Conservation (phyloP, 2,329 filamentous ascomycete genomes). For the Talaromyces sp. region DNA sequence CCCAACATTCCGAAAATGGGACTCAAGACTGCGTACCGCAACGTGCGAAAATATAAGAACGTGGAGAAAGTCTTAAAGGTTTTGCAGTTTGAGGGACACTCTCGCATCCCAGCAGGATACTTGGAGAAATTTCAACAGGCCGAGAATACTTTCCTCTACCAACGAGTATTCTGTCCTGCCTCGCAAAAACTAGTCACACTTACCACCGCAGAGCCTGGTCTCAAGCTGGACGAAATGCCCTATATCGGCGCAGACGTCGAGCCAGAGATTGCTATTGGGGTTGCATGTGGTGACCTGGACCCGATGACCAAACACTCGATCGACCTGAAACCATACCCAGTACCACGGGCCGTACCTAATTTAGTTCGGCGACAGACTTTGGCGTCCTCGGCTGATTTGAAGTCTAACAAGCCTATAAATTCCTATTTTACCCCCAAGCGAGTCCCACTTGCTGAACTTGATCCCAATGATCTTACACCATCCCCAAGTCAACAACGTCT, state of each 20-base stretch:
- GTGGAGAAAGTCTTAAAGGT: constrained; percentile 76
- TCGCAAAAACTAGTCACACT: constrained; percentile 67
- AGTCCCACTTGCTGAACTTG: constrained; percentile 59
- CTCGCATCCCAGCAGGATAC: constrained; percentile 73
- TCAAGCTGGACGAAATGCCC: constrained; percentile 64
- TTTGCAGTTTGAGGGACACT: constrained; percentile 84
- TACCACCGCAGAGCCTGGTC: constrained; percentile 57
- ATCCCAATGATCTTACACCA: constrained; percentile 61
- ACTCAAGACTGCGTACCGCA: constrained; percentile 85
- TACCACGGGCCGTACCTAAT: constrained; percentile 27
- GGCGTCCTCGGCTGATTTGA: constrained; percentile 45
- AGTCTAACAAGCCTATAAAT: constrained; percentile 57
- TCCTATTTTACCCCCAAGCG: constrained; percentile 61
- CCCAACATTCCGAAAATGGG: constrained; percentile 77
- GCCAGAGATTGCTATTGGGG: constrained; percentile 60
- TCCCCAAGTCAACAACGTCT: constrained; percentile 59
- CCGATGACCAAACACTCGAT: constrained; percentile 77
- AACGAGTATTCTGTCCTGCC: constrained; percentile 85
- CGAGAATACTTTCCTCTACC: constrained; percentile 87
- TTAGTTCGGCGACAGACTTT: constrained; percentile 36
- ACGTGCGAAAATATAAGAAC: constrained; percentile 83
- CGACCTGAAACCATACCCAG: constrained; percentile 27
- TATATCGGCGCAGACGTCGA: constrained; percentile 75
- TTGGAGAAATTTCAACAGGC: constrained; percentile 75
- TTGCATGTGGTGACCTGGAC: constrained; percentile 77